Evolutionary conservation across 768 basidiomycete species (phyloP).

Genomic region (Amanita thiersii): DNA sequence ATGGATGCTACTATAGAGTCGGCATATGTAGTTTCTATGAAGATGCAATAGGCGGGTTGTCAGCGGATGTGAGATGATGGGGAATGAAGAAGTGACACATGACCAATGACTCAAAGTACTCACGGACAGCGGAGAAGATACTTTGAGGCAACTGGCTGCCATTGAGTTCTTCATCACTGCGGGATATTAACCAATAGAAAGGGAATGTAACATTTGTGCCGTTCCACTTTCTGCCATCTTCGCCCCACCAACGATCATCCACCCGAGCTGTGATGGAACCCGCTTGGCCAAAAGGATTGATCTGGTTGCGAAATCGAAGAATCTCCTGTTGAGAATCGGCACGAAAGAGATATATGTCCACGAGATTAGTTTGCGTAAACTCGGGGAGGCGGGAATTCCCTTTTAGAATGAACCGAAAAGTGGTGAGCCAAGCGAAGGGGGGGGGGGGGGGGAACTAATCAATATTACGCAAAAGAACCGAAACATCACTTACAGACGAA

Average conservation of each 20-base stretch:
- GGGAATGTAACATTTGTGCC: slow-evolving; percentile 53
- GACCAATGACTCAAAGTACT: too few species aligned
- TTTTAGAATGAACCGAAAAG: slow-evolving; percentile 24
- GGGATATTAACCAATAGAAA: slow-evolving; percentile 75
- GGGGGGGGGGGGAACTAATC: slow-evolving; percentile 8
- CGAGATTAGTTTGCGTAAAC: slow-evolving; percentile 49
- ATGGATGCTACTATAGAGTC: slow-evolving; percentile 58
- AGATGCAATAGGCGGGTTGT: slow-evolving; percentile 9
- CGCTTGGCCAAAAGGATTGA: slow-evolving; percentile 44
- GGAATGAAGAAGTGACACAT: too few species aligned
- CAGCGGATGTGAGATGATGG: not conserved
- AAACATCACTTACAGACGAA: slow-evolving; percentile 86
- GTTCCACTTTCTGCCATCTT: slow-evolving; percentile 37
- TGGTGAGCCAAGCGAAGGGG: slow-evolving; percentile 9
- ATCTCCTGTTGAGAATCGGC: slow-evolving; percentile 55
- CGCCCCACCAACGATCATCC: slow-evolving; percentile 72
- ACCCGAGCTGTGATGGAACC: slow-evolving; percentile 48
- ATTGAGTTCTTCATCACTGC: slow-evolving; percentile 43
- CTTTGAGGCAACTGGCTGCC: slow-evolving; percentile 57
- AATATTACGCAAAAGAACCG: not conserved
- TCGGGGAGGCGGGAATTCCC: slow-evolving; percentile 73
- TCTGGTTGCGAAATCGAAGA: slow-evolving; percentile 29
- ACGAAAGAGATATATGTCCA: slow-evolving; percentile 74
- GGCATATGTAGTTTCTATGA: slow-evolving; percentile 65
- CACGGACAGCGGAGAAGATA: slow-evolving; percentile 76